phyloP scores from a whole-genome alignment of 345 rosid genomes.

The Hibiscus syriacus region DNA sequence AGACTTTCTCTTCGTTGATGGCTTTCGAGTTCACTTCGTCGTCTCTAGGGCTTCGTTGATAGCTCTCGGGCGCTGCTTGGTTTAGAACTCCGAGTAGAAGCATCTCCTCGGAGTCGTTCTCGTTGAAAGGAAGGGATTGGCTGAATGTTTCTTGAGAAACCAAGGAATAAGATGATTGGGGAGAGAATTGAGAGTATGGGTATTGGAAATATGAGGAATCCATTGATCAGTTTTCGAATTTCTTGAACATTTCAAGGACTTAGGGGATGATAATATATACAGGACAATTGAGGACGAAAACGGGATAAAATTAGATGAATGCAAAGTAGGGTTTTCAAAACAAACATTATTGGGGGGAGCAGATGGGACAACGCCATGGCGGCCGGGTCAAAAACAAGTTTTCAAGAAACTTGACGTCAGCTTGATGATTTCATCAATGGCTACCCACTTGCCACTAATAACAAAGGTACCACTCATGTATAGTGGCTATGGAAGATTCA shows the following conservation, averaged over 20 bases:
- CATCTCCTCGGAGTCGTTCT: no score
- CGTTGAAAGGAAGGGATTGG: no score
- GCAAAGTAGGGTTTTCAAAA: neutral
- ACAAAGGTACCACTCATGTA: neutral
- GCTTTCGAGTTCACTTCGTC: constrained; percentile 1
- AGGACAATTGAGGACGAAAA: neutral
- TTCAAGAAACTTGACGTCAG: constrained; percentile 1
- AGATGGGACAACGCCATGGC: constrained; percentile 20
- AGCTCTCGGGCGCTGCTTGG: neutral
- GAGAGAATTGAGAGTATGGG: no score
- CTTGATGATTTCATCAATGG: neutral
- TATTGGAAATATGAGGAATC: neutral
- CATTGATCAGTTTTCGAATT: no score
- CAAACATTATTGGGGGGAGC: no score
- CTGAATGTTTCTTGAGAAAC: constrained; percentile 11
- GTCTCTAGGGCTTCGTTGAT: neutral
- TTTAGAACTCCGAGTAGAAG: no score
- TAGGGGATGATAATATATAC: no score
- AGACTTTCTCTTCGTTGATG: neutral
- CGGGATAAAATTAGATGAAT: constrained; percentile 21
- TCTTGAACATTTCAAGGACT: no score
- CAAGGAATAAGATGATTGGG: constrained; percentile 4
- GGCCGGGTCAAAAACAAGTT: constrained; percentile 22
- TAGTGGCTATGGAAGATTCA: neutral
- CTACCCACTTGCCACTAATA: neutral